Percentiles rank a stretch among this genome's conserved stretches.
Conservation (phyloP, 2,329 filamentous ascomycete species). For the Exophiala alcalophila region DNA sequence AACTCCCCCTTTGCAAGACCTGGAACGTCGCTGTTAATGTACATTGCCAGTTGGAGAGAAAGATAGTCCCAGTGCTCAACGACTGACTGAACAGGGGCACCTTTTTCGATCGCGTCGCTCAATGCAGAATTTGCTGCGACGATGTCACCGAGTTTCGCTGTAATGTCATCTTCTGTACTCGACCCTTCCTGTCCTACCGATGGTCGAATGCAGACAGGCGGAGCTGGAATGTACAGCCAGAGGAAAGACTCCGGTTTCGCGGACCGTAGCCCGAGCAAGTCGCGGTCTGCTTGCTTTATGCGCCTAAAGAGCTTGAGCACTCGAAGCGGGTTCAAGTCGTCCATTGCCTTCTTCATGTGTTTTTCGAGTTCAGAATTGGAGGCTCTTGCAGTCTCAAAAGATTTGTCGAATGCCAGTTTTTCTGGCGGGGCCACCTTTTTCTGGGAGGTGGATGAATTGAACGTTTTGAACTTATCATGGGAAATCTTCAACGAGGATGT, state of each 20-base stretch:
- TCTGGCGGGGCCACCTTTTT: constrained; percentile 79
- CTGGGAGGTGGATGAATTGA: constrained; percentile 80
- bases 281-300: constrained; percentile 80
- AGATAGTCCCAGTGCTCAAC: constrained; percentile 99
- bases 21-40: constrained; percentile 94
- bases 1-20: constrained; percentile 85
- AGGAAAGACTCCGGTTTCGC: constrained; percentile 95
- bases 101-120: constrained; percentile 74
- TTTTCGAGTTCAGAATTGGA: constrained; percentile 82
- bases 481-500: constrained; percentile 81
- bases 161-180: constrained; percentile 94
- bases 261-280: constrained; percentile 84
- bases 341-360: constrained; percentile 85
- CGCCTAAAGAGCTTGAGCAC: constrained; percentile 89
- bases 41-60: constrained; percentile 92
- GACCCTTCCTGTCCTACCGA: constrained; percentile 90
- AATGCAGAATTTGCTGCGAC: constrained; percentile 88
- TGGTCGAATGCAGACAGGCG: constrained; percentile 88
- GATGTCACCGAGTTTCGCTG: constrained; percentile 94
- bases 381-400: constrained; percentile 75
- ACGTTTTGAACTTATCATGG: constrained; percentile 87
- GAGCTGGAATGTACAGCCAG: constrained; percentile 93
- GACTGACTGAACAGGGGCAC: constrained; percentile 79
- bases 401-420: constrained; percentile 81
- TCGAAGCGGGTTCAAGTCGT: constrained; percentile 86